These are phyloP conservation scores for Talaromyces pinophilus DNA, from an alignment of 2,329 filamentous ascomycete species.

Conservation along the genomic window DNA sequence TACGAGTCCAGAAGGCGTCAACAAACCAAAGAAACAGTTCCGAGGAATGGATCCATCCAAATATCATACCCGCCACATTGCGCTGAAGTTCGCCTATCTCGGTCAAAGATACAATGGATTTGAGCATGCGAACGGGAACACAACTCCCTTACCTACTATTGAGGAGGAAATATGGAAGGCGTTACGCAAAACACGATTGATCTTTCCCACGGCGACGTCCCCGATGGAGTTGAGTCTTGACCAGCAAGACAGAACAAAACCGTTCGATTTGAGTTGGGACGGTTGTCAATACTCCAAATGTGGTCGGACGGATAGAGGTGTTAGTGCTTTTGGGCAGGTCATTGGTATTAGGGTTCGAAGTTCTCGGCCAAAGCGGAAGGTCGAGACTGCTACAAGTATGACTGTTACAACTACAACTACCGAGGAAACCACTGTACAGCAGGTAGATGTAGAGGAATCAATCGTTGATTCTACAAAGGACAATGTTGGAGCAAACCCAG, in stretches of 20 bases:
- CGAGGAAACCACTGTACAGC: slow-evolving; percentile 9
- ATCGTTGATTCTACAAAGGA: slow-evolving; percentile 24
- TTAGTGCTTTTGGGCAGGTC: slow-evolving; percentile 96
- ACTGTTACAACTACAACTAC: slow-evolving; percentile 25
- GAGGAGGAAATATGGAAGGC: slow-evolving; percentile 95
- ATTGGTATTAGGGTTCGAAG: slow-evolving; percentile 81
- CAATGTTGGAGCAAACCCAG: slow-evolving; percentile 20
- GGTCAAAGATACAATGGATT: slow-evolving; percentile 91
- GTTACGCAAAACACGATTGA: slow-evolving; percentile 75
- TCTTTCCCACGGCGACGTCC: slow-evolving; percentile 61
- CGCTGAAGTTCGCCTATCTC: slow-evolving; percentile 90
- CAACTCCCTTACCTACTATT: slow-evolving; percentile 72
- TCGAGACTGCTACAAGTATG: neutral
- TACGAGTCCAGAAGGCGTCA: slow-evolving; percentile 29
- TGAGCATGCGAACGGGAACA: slow-evolving; percentile 76
- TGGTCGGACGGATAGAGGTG: slow-evolving; percentile 86
- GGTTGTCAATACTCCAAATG: slow-evolving; percentile 93
- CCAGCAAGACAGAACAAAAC: slow-evolving; percentile 47
- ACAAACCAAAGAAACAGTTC: slow-evolving; percentile 40
- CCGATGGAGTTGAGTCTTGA: slow-evolving; percentile 43
- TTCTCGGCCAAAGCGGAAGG: slow-evolving; percentile 61
- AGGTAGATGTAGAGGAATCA: slow-evolving; percentile 25
- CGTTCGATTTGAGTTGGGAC: slow-evolving; percentile 67
- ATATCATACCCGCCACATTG: slow-evolving; percentile 81
- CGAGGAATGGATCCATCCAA: slow-evolving; percentile 72